Evolutionary conservation across 2,329 filamentous ascomycete genomes (phyloP), one percentile per base, ranked within the genome.

Genomic region (Trichoderma aggressivum): DNA sequence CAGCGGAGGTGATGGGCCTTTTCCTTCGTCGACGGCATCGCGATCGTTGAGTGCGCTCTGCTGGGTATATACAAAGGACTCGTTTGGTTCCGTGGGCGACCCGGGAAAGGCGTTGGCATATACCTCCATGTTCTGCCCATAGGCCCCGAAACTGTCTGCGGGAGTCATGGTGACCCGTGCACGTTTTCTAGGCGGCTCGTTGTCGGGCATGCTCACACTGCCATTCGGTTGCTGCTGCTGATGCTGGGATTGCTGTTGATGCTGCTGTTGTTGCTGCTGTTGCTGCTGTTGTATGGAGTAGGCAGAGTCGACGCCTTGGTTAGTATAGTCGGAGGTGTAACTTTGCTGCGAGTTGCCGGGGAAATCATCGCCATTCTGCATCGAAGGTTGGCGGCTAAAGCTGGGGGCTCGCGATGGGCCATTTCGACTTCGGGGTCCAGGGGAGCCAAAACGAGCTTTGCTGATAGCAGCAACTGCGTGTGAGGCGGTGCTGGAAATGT

Each of bases 381-480:
- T 90, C 2, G 91, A 92, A 5, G 90, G 86, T 75, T 92, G 90
- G 70, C 92, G 88, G 78, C 89, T 90, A 75, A 92, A 92, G 75
- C 91, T 90, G 47, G 90, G 87, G 0, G 91, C 88, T 55, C 90
- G 86, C 28, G 90, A 87, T 2, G 89, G 89, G 10, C 90, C 89
- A 75, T 88, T 90, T 36, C 88, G 87, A 70, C 83, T 85, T 72
- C 92, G 86, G 5, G 92, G 92, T 8, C 88, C 91, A 1, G 94
- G 94, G 2, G 94, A 97, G 79, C 98, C 94, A 76, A 98, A 92
- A 14, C 95, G 89, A 18, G 96, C 95, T 83, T 98, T 98, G 87
- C 93, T 98, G 81, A 99, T 97, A 71, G 96, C 95, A 73, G 94
- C 94, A 70, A 99, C 93, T 32, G 96, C 96, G 76, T 94, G 95